Conservation (phyloP, 148 eudicot genomes). For the Oxyria digyna region DNA sequence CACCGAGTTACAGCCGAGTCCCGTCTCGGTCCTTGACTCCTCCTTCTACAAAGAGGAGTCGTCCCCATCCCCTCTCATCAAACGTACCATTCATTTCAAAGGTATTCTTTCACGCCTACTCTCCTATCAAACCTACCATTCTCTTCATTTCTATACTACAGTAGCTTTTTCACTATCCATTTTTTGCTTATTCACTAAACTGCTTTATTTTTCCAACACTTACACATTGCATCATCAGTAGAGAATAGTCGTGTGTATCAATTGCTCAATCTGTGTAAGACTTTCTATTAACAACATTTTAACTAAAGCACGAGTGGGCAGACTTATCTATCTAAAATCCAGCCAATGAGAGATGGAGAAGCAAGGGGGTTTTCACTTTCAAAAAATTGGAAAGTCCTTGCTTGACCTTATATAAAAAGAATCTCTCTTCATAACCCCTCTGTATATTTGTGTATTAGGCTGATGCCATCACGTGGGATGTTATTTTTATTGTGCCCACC, state of each 20-base stretch:
- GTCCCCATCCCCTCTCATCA: conserved; percentile 89
- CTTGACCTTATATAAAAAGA: background rate
- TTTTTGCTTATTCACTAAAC: too few relatives aligned
- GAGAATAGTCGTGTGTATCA: background rate
- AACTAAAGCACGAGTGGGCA: background rate
- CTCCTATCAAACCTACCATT: too few relatives aligned
- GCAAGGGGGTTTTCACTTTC: background rate
- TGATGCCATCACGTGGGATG: conserved; percentile 6
- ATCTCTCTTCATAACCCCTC: background rate
- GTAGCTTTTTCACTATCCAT: too few relatives aligned
- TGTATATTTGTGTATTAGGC: conserved; percentile 1
- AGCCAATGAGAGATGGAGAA: conserved; percentile 1
- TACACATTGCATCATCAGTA: too few relatives aligned
- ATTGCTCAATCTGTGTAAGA: background rate
- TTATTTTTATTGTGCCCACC: conserved; percentile 1
- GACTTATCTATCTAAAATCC: background rate
- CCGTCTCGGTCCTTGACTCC: conserved; percentile 91
- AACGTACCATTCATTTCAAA: conserved; percentile 72
- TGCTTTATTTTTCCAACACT: too few relatives aligned
- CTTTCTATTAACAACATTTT: background rate
- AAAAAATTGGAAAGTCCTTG: conserved; percentile 3
- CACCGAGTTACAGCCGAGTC: conserved; percentile 76
- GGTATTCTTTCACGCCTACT: conserved; percentile 30
- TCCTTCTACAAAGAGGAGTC: conserved; percentile 83
- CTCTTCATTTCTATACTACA: too few relatives aligned